Percentiles rank a stretch among this genome's conserved stretches.
Conservation (phyloP, 2,329 filamentous ascomycete species). For the Podosphaera leucotricha region DNA sequence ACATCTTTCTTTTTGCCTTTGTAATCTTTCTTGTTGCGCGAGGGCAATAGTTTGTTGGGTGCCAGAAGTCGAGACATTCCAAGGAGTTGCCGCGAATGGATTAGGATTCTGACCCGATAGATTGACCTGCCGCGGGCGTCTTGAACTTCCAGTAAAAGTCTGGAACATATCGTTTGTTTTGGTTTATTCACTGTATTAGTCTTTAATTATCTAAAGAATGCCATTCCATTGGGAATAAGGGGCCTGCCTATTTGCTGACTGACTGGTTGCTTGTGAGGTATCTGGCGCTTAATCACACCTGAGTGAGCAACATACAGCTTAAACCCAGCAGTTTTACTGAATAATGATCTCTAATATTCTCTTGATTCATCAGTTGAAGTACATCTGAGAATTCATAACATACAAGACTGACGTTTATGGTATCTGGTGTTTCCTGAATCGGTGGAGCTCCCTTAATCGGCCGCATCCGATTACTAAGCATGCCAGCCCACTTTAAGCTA, state of each 20-base stretch:
- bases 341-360: too few relatives aligned
- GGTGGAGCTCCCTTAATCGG: too few relatives aligned
- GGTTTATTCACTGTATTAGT: constrained; percentile 1
- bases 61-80: constrained; percentile 33
- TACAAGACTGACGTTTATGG: too few relatives aligned
- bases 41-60: constrained; percentile 59
- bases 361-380: background rate
- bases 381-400: too few relatives aligned
- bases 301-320: background rate
- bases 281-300: background rate
- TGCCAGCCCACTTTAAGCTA: background rate
- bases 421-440: too few relatives aligned
- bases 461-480: background rate
- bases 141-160: constrained; percentile 71
- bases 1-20: constrained; percentile 60
- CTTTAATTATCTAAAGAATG: constrained; percentile 6
- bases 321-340: too few relatives aligned
- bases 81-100: constrained; percentile 43
- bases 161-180: constrained; percentile 45
- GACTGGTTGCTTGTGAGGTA: background rate
- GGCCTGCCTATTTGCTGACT: background rate
- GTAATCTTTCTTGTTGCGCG: constrained; percentile 65
- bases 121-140: constrained; percentile 77
- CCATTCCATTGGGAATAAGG: constrained; percentile 6
- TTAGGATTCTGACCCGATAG: constrained; percentile 67